Conservation (phyloP, 2,329 filamentous ascomycete species). For the Calonectria pseudoreteaudii region DNA sequence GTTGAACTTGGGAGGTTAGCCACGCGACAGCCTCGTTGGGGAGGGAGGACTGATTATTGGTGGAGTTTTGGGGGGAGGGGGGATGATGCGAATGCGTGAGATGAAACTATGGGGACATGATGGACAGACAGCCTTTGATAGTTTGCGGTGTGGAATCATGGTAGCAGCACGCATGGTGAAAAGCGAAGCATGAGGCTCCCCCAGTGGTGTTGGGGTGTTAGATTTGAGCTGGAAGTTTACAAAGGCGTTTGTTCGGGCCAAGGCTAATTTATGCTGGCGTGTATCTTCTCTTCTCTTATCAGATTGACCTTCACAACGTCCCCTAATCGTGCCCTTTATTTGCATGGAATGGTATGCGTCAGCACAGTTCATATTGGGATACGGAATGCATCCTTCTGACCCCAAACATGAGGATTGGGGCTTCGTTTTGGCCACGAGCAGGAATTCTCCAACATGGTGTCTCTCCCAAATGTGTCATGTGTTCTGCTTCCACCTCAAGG, state of each 20-base stretch:
- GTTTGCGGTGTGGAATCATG: background rate
- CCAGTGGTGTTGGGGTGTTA: background rate
- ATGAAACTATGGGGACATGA: background rate
- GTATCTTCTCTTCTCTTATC: background rate
- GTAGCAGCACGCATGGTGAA: too few relatives aligned
- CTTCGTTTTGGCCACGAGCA: background rate
- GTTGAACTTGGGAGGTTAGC: slow-evolving; percentile 11
- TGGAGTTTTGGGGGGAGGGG: background rate
- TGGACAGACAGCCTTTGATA: background rate
- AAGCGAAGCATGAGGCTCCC: background rate
- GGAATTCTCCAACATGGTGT: background rate
- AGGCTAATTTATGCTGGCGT: background rate
- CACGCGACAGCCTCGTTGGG: slow-evolving; percentile 32
- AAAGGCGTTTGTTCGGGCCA: background rate
- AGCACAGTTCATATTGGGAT: background rate
- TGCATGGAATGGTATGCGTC: background rate
- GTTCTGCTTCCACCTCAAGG: background rate
- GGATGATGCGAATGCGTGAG: background rate
- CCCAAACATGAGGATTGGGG: background rate
- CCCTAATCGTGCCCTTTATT: background rate
- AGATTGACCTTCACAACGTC: background rate
- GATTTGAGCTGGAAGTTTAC: background rate
- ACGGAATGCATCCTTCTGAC: background rate
- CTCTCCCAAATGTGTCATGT: background rate
- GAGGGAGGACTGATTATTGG: background rate